Conservation (phyloP, 768 basidiomycete species). For the Phanerodontia chrysosporium region DNA sequence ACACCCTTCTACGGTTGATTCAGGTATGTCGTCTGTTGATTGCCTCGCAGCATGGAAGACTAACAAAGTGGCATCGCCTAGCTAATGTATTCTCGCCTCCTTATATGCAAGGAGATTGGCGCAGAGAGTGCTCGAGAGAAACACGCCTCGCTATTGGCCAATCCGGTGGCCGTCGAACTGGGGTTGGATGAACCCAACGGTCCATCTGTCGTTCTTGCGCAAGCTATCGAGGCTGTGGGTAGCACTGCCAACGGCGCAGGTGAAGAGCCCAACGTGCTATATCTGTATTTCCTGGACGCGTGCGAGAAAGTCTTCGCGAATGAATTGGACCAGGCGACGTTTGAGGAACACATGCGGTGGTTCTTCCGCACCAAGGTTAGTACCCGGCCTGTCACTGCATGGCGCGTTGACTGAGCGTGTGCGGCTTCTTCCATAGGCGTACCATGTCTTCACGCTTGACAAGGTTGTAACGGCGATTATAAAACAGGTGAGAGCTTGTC, state of each 20-base stretch:
- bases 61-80: conserved; percentile 28
- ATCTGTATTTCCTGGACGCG: conserved; percentile 83
- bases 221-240: conserved; percentile 60
- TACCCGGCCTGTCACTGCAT: conserved; percentile 17
- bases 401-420: background rate
- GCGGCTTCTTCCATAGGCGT: conserved; percentile 52
- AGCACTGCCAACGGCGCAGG: conserved; percentile 29
- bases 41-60: conserved; percentile 4
- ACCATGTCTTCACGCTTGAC: conserved; percentile 90
- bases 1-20: conserved; percentile 80
- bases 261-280: conserved; percentile 64
- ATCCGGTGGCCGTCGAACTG: conserved; percentile 78
- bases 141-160: conserved; percentile 63
- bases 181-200: conserved; percentile 85
- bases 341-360: conserved; percentile 95
- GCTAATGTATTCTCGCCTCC: conserved; percentile 85
- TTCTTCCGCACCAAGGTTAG: conserved; percentile 83
- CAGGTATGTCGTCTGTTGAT: conserved; percentile 55
- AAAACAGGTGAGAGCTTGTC: conserved; percentile 67
- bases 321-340: conserved; percentile 87
- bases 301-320: conserved; percentile 93
- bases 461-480: conserved; percentile 84
- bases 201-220: conserved; percentile 58
- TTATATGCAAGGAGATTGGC: conserved; percentile 81
- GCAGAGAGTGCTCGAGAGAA: conserved; percentile 62